These are phyloP conservation scores for Silene conica DNA, from an alignment of 148 eudicot genomes.

Conservation along the genomic window DNA sequence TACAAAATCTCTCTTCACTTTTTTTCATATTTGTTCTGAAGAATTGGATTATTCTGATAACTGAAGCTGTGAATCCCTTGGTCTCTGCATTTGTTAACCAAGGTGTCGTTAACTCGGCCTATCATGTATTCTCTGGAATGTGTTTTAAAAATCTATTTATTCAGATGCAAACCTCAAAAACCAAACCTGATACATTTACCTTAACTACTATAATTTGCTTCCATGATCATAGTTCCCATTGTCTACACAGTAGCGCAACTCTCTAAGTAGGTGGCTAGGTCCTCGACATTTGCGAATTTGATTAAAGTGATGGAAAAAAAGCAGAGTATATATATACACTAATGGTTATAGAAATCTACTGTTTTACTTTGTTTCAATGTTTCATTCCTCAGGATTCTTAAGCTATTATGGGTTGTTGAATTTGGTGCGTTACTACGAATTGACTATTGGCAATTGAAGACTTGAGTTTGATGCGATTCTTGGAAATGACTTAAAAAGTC, in stretches of 20 bases:
- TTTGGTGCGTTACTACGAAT: neutral
- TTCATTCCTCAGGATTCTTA: neutral
- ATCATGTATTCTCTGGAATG: conserved; percentile 36
- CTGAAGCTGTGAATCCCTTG: conserved; percentile 62
- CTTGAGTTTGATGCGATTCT: neutral
- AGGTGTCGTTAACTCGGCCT: conserved; percentile 44
- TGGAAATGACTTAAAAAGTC: neutral
- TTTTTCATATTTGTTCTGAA: conserved; percentile 48
- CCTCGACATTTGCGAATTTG: conserved; percentile 3
- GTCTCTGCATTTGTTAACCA: conserved; percentile 59
- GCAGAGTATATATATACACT: neutral
- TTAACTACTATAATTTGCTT: no score
- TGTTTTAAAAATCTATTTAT: conserved; percentile 37
- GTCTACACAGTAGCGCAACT: conserved; percentile 10
- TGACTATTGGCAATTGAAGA: neutral
- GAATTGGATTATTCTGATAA: conserved; percentile 44
- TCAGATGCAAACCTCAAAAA: no score
- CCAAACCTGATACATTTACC: no score
- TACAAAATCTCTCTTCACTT: no score
- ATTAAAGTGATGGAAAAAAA: conserved; percentile 10
- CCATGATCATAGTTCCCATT: conserved; percentile 18
- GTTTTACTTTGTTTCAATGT: conserved; percentile 9
- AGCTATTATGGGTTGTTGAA: neutral
- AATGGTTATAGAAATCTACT: neutral
- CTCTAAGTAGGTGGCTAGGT: neutral